A percentile compares a stretch with the other conserved stretches of the same genome.
phyloP scores from a whole-genome alignment of 2,329 filamentous ascomycete genomes.

The Akanthomyces lecanii region DNA sequence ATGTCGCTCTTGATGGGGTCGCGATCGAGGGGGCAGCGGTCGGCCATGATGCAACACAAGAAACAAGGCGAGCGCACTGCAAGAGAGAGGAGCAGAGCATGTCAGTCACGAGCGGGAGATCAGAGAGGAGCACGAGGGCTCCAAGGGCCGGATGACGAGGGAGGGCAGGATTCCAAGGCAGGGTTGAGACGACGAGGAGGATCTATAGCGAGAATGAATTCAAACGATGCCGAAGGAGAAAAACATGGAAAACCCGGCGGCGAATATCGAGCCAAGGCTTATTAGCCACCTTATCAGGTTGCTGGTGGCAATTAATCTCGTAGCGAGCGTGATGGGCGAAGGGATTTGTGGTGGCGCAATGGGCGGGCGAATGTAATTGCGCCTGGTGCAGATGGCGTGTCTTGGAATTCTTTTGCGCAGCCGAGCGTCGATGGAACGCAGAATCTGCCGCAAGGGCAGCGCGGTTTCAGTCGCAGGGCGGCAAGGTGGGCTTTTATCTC shows the following conservation, averaged over 20 bases:
- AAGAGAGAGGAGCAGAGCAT: background rate
- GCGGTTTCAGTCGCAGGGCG: background rate
- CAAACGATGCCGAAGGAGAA: background rate
- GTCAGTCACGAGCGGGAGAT: conserved; percentile 4
- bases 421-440: background rate
- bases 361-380: background rate
- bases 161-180: background rate
- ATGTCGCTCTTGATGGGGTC: background rate
- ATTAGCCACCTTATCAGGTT: background rate
- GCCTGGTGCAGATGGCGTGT: background rate
- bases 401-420: background rate
- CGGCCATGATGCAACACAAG: conserved; percentile 5
- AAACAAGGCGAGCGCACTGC: background rate
- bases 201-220: background rate
- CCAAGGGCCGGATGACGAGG: background rate
- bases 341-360: background rate
- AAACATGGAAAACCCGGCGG: background rate
- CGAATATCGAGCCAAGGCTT: background rate
- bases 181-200: background rate
- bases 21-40: background rate
- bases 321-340: background rate
- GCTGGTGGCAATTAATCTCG: background rate
- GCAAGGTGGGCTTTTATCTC: background rate
- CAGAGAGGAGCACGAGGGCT: background rate
- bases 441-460: background rate